These are phyloP conservation scores for Tolypocladium cylindrosporum DNA, from an alignment of 2,329 filamentous ascomycete genomes.

Conservation along the genomic window DNA sequence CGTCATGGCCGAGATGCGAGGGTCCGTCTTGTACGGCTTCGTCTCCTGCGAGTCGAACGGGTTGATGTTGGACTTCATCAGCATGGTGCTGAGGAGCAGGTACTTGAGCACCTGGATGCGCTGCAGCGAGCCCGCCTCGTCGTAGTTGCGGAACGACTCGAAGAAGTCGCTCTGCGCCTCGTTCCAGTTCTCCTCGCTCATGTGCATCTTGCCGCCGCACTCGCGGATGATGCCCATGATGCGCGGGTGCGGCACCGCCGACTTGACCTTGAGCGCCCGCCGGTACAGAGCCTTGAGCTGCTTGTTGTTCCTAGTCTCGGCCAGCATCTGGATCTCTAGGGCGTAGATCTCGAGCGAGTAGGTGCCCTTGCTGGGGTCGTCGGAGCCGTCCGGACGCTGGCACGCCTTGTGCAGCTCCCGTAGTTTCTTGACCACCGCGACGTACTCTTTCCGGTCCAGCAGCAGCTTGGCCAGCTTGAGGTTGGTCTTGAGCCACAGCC, in stretches of 20 bases:
- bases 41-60: constrained; percentile 98
- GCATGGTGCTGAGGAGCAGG: constrained; percentile 89
- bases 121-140: constrained; percentile 92
- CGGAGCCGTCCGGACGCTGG: constrained; percentile 74
- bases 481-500: constrained; percentile 95
- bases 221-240: constrained; percentile 99
- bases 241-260: constrained; percentile 95
- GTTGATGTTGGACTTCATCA: constrained; percentile 98
- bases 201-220: constrained; percentile 99
- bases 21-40: constrained; percentile 94
- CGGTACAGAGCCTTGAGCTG: constrained; percentile 89
- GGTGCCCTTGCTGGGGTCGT: constrained; percentile 91
- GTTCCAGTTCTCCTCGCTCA: constrained; percentile 99
- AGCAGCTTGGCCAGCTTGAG: constrained; percentile 91
- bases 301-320: constrained; percentile 94
- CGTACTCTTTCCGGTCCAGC: constrained; percentile 84
- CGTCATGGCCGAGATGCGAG: constrained; percentile 93
- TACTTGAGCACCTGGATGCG: constrained; percentile 97
- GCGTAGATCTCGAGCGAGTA: constrained; percentile 95
- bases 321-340: constrained; percentile 97
- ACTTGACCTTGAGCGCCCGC: constrained; percentile 80
- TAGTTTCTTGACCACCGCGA: constrained; percentile 69
- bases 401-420: constrained; percentile 83
- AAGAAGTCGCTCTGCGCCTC: constrained; percentile 96
- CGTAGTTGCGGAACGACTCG: constrained; percentile 97